Evolutionary conservation across 2,329 filamentous ascomycete genomes (phyloP), one percentile per base, ranked within the genome.

Genomic region (Akanthomyces dipterigenus): DNA sequence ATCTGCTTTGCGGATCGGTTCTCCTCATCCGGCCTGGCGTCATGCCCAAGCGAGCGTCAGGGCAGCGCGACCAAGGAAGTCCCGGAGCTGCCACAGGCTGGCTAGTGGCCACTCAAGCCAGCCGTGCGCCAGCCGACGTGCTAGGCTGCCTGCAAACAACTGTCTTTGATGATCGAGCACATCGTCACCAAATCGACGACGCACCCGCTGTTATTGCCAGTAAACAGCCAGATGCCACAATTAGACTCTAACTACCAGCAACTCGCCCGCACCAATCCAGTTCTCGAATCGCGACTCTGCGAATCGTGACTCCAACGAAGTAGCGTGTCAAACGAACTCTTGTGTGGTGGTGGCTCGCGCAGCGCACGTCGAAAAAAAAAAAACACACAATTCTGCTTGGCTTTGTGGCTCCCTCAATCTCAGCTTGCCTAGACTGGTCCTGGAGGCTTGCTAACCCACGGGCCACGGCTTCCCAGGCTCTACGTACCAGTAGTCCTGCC

Each of bases 1-100:
- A 59, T 59, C 56, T 34, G 14, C 56, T 34, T 12, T 50, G 36
- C 56, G 56, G 46, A 51, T 59, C 56, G 31, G n/a, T 24, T 38
- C 48, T 31, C 56, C 48, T 45, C 20, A 51, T 59, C 36, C 16
- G 46, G 45, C 34, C 34, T 59, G 46, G 46, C 46, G 56, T 50
- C 46, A 43, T 51, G 6, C 28, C 34, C 22, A 31, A 34, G 26
- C 26, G 24, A 50, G 48, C 42, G 48, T 24, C 50, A 54, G 22
- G 16, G 22, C 50, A 54, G 50, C 11, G 14, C 31, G 20, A 43
- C 34, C 24, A 43, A 55, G 26, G n/a, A 18, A 40, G 34, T 16
- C 7, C 20, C 5, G 4, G 4, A 2, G 12, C n/a, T 38, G 49
- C 4, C 20, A 18, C 45, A 34, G 31, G 2, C 31, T 34, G 31